A percentile compares a stretch with the other conserved stretches of the same genome.
phyloP scores from a whole-genome alignment of 129 eudicot species.

The Erigeron canadensis region DNA sequence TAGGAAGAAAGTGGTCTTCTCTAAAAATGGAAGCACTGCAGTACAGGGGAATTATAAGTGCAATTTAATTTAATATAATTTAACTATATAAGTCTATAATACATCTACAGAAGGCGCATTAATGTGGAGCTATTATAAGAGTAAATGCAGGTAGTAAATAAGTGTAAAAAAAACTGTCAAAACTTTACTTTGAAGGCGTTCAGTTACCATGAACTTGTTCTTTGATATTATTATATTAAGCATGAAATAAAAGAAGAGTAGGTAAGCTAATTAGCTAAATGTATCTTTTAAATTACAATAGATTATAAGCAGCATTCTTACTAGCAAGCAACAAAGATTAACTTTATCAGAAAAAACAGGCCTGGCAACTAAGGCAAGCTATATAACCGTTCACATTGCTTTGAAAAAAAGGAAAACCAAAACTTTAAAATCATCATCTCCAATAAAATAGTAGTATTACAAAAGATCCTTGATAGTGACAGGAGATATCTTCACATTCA shows the following conservation, averaged over 20 bases:
- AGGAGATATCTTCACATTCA: constrained; percentile 11
- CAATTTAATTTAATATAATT: neutral
- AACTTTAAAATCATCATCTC: neutral
- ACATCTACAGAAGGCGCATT: no score
- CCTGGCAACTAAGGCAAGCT: neutral
- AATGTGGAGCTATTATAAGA: neutral
- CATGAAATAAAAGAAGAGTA: neutral
- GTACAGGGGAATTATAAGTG: neutral
- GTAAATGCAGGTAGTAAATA: neutral
- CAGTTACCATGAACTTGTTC: constrained; percentile 7
- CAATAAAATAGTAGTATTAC: neutral
- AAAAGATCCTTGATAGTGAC: neutral
- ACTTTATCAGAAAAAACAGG: neutral
- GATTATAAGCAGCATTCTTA: neutral
- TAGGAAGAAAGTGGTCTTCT: constrained; percentile 87
- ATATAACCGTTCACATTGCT: constrained; percentile 19
- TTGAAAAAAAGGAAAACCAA: neutral
- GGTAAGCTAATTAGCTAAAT: constrained; percentile 14
- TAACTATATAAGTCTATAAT: neutral
- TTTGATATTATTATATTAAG: constrained; percentile 7
- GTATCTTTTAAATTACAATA: neutral
- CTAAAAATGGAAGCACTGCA: constrained; percentile 97
- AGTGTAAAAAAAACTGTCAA: constrained; percentile 1
- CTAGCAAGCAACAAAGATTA: neutral
- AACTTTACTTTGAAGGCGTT: constrained; percentile 2